phyloP scores from a whole-genome alignment of 257 asterid genomes.

The Gardenia jasminoides region DNA sequence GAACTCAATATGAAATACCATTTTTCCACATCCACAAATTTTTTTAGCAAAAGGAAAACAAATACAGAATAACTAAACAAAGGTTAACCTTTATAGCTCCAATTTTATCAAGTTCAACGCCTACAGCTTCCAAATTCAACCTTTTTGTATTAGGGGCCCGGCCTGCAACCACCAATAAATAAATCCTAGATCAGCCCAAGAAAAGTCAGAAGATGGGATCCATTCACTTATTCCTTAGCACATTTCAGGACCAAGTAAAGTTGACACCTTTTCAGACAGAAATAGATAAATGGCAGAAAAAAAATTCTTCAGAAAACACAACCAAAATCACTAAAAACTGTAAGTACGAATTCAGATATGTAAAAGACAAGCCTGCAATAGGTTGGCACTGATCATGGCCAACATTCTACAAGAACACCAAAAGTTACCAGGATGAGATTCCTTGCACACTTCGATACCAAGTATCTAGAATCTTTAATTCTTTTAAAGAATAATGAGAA shows the following conservation, averaged over 20 bases:
- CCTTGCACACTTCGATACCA: background rate
- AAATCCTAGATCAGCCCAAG: background rate
- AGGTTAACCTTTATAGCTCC: conserved; percentile 74
- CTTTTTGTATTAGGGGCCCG: conserved; percentile 89
- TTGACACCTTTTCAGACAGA: background rate
- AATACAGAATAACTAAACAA: conserved; percentile 11
- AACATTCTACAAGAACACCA: background rate
- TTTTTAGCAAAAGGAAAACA: conserved; percentile 9
- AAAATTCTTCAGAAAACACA: background rate
- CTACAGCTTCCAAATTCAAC: conserved; percentile 81
- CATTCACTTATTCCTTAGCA: background rate
- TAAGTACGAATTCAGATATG: background rate
- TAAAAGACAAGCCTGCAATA: background rate
- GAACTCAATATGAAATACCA: background rate
- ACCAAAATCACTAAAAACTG: background rate
- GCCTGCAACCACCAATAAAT: conserved; percentile 45
- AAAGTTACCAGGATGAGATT: background rate
- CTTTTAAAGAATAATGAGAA: background rate
- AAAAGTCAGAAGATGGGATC: background rate
- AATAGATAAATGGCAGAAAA: background rate
- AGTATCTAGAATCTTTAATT: background rate
- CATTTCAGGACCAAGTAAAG: background rate
- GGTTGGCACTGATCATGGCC: background rate
- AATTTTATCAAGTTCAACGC: conserved; percentile 65
- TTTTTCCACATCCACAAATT: background rate